Base-by-base conservation (phyloP, 164 flowering plant species). In the Stephania cephalantha region DNA sequence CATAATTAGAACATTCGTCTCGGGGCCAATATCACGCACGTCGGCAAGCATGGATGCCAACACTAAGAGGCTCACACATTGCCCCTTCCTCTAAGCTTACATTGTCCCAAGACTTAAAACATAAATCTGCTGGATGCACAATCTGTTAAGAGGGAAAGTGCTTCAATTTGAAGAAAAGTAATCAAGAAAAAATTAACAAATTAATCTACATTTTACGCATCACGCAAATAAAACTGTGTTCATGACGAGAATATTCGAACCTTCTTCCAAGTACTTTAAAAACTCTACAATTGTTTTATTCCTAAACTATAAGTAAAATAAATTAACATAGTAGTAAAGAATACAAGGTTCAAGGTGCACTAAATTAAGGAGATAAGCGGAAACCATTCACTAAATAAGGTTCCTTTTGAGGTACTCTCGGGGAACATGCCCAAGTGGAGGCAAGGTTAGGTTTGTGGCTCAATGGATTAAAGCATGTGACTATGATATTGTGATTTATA, bases 31-130 rank as follows among this genome's bases (percentile, higher is more conserved):
- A 55, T 86, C 75, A n/a, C 61, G 95, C 97, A 69, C 98, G 90
- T 3, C 92, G 91, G 77, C 98, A 95, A 78, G 95, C 97, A 83
- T 95, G 98, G 42, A 95, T 87, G 48, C 97, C 98, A 52, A 95
- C 99, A 75, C 99, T 95, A 20, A 95, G 82, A 45, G 99, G 99
- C 83, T 95, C 99, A 79, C 97, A 93, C 98, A 95, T 91, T 15
- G 99, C 99, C 61, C 99, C 99, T 85, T 93, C 99, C 80, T 93
- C 98, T 84, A 95, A 87, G 84, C 97, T 95, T 82, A 95, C 90
- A 79, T 90, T 91, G 7, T 92, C 96, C 4, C 98, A 97, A 66
- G 93, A 85, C 75, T 95, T 92, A 73, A 95, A 95, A 72, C 99
- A 93, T 71, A 95, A 77, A 79, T 91, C 88, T 18, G 93, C 92